Percentiles rank a stretch among this genome's conserved stretches.
phyloP scores from a whole-genome alignment of 495 filamentous ascomycete species.

The Terfezia claveryi region DNA sequence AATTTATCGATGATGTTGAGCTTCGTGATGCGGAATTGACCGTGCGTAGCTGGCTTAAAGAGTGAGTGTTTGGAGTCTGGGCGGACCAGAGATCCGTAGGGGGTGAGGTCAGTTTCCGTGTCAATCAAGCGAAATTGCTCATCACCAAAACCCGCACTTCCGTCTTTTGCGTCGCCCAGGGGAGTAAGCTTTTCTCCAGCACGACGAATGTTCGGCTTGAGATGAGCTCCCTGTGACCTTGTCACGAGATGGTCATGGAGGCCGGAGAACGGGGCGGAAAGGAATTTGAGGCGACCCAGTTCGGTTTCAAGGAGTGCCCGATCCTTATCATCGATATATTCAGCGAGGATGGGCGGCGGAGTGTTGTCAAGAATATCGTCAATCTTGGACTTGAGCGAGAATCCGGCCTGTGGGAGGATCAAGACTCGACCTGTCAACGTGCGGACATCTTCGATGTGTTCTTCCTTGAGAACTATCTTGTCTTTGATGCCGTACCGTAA shows the following conservation, averaged over 20 bases:
- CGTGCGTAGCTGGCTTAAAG: slow-evolving; percentile 29
- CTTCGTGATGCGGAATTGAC: slow-evolving; percentile 25
- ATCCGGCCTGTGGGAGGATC: slow-evolving; percentile 26
- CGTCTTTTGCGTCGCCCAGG: slow-evolving; percentile 7
- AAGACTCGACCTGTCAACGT: slow-evolving; percentile 22
- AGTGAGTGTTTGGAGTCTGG: not conserved
- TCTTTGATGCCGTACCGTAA: slow-evolving; percentile 14
- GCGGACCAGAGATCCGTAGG: slow-evolving; percentile 13
- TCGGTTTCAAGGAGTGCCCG: not conserved
- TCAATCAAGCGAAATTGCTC: slow-evolving; percentile 7
- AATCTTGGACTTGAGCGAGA: slow-evolving; percentile 21
- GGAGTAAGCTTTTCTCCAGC: slow-evolving; percentile 2
- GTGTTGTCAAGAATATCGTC: slow-evolving; percentile 20
- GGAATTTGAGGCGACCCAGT: slow-evolving; percentile 15
- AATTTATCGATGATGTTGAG: slow-evolving; percentile 35
- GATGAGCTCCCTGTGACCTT: slow-evolving; percentile 22
- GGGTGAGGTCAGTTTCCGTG: slow-evolving; percentile 16
- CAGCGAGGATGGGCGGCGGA: not conserved
- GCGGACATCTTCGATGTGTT: slow-evolving; percentile 15
- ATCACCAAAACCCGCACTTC: not conserved
- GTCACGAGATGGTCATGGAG: slow-evolving; percentile 26
- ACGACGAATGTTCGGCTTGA: slow-evolving; percentile 22
- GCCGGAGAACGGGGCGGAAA: slow-evolving; percentile 25
- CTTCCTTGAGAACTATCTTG: not conserved
- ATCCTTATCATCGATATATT: slow-evolving; percentile 2